Base-by-base conservation (phyloP, 2,329 filamentous ascomycete species). In the Scedosporium minutisporum region DNA sequence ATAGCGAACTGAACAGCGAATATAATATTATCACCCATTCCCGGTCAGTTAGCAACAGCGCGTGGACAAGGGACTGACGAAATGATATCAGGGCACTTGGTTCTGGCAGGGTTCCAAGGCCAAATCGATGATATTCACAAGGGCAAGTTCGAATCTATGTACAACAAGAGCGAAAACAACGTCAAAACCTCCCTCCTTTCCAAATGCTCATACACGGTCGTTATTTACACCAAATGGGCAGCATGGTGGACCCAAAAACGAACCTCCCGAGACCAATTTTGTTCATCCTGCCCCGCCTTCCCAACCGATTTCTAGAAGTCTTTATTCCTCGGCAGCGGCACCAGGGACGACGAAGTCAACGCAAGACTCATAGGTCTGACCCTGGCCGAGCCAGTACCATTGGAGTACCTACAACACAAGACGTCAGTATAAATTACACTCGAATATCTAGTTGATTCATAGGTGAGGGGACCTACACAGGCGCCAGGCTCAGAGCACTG, bases 321-420 rank as follows among this genome's bases (percentile, higher is more conserved):
- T 18, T 44, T 61, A 55, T 18, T 61, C 60, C 21, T 38, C 33
- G 10, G 12, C 57, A 14, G 41, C 58, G 29, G 60, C 60, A 10
- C 29, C 61, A 5, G 53, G 10, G 25, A 67, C 23, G 44, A 65
- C 67, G 61, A 88, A 86, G 68, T 87, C 85, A 60, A 87, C 75
- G 72, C 85, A 87, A 59, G 79, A 78, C 75, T 85, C 81, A 69
- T 87, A 87, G 10, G 84, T 86, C 77, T 87, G 85, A 62, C 73
- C 75, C 16, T 72, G 69, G 3, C 83, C 82, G 64, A 84, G 77
- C 84, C 84, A 87, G 72, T 77, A 86, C 83, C 84, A 86, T 72
- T 87, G 84, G 57, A 87, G 76, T 3, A 81, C 81, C 65, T 71
- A 68, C 33, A 38, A 6, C 16, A 29, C n/a, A 42, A 38, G 53